Conservation (phyloP, 179 eudicot species). For the Drosera spatulata region DNA sequence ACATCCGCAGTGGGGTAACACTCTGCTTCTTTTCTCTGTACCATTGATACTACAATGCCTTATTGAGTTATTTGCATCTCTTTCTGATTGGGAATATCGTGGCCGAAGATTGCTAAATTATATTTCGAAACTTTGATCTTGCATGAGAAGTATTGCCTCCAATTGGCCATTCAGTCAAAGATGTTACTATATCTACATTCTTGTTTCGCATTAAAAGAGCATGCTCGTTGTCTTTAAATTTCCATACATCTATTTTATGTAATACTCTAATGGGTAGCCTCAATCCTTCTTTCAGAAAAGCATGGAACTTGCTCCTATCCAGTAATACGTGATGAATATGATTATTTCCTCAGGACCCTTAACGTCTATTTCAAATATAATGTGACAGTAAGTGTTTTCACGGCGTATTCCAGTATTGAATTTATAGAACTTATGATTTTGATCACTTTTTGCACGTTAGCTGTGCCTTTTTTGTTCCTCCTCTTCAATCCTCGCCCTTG, state of each 20-base stretch:
- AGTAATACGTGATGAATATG: conserved; percentile 51
- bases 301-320: conserved; percentile 84
- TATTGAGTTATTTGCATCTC: neutral
- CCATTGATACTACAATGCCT: neutral
- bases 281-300: conserved; percentile 43
- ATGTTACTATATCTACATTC: too few relatives aligned
- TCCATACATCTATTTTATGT: neutral
- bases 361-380: conserved; percentile 78
- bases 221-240: neutral
- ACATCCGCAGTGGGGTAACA: conserved; percentile 74
- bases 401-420: too few relatives aligned
- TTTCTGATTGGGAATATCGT: too few relatives aligned
- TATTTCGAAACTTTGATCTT: too few relatives aligned
- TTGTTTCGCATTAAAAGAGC: too few relatives aligned
- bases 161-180: too few relatives aligned
- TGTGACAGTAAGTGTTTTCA: conserved; percentile 57
- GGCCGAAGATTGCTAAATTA: too few relatives aligned
- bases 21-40: conserved; percentile 17
- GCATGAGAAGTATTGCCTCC: too few relatives aligned
- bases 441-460: neutral
- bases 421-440: too few relatives aligned
- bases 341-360: conserved; percentile 57
- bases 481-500: conserved; percentile 3
- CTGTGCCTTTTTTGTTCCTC: neutral
- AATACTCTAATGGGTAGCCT: conserved; percentile 4